Evolutionary conservation across 2,329 filamentous ascomycete species (phyloP).

Genomic region (Colletotrichum sp.): DNA sequence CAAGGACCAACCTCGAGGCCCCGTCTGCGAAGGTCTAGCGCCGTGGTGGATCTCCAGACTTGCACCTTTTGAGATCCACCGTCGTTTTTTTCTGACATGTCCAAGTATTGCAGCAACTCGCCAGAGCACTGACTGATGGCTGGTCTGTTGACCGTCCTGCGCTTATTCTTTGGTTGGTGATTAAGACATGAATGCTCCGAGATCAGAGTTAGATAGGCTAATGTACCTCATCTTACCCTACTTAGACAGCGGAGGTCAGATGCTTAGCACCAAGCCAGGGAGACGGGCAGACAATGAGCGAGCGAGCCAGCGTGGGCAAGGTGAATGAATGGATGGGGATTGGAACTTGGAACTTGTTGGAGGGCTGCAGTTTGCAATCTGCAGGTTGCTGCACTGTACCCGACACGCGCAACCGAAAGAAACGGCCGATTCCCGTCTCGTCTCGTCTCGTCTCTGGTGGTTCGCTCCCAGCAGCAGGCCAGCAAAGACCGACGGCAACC

Average conservation of each 20-base stretch:
- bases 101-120: not conserved
- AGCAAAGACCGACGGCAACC: not conserved
- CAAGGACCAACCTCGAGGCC: not conserved
- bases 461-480: not conserved
- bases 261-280: not conserved
- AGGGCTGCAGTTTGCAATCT: not conserved
- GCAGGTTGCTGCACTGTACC: not conserved
- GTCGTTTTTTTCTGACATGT: not conserved
- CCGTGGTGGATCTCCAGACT: slow-evolving; percentile 3
- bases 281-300: not conserved
- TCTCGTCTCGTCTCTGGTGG: not conserved
- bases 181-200: not conserved
- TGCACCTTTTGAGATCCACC: slow-evolving; percentile 7
- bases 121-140: not conserved
- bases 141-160: not conserved
- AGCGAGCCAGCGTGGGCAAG: not conserved
- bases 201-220: not conserved
- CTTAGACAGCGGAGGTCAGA: not conserved
- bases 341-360: not conserved
- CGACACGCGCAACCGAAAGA: not conserved
- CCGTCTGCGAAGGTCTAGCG: not conserved
- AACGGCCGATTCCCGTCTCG: not conserved
- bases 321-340: not conserved
- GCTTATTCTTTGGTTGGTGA: not conserved
- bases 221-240: not conserved